Evolutionary conservation across 1,284 basidiomycete species (phyloP).

Genomic region (Moesziomyces parantarcticus): DNA sequence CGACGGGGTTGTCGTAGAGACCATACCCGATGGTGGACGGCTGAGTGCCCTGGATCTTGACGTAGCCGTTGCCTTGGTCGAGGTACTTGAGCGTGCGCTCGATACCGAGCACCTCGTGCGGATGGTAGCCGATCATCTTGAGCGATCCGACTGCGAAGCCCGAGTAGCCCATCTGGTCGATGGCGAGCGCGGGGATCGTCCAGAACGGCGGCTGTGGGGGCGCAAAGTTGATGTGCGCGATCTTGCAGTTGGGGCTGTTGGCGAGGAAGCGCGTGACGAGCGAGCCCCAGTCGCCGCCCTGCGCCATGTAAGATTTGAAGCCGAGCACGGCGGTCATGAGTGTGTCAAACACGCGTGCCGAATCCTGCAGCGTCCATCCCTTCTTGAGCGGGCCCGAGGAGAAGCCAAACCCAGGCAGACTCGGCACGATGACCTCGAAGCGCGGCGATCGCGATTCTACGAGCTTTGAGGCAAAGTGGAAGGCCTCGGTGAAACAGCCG

Average conservation of each 20-base stretch:
- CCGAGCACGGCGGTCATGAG: conserved; percentile 56
- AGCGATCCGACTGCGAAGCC: conserved; percentile 9
- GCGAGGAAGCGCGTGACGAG: conserved; percentile 50
- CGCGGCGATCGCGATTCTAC: conserved; percentile 28
- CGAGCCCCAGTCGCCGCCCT: conserved; percentile 61
- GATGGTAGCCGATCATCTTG: conserved; percentile 26
- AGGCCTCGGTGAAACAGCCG: conserved; percentile 50
- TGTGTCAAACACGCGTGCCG: conserved; percentile 47
- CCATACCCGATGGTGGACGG: conserved; percentile 31
- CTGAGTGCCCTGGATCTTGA: conserved; percentile 25
- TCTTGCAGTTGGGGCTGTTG: conserved; percentile 46
- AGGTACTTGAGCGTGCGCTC: conserved; percentile 31
- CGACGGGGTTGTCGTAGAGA: conserved; percentile 37
- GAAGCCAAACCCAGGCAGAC: conserved; percentile 54
- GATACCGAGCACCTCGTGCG: conserved; percentile 24
- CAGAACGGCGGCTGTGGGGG: conserved; percentile 40
- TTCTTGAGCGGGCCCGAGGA: conserved; percentile 41
- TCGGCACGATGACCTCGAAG: conserved; percentile 61
- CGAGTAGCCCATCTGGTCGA: conserved; percentile 21
- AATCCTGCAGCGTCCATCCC: conserved; percentile 47
- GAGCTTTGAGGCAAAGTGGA: conserved; percentile 36
- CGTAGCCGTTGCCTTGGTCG: conserved; percentile 28
- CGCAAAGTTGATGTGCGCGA: conserved; percentile 53
- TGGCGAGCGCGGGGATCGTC: conserved; percentile 23
- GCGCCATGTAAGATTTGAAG: conserved; percentile 50